Base-by-base conservation (phyloP, 2,329 filamentous ascomycete species). In the Elsinoe necatrix region DNA sequence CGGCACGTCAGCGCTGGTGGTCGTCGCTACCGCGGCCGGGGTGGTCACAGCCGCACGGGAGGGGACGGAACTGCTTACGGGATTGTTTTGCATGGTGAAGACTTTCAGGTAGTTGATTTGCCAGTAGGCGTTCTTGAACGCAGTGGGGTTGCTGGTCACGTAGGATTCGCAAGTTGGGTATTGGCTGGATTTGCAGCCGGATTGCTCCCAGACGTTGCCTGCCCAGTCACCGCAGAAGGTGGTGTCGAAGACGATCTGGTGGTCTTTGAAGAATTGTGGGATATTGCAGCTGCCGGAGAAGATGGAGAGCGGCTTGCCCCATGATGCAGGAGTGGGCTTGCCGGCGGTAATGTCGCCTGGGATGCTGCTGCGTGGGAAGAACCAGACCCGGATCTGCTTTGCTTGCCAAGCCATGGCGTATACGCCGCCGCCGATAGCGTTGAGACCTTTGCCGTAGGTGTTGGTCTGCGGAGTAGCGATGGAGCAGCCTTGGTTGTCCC, bases 281-380 rank as follows among this genome's bases (percentile, higher is more conserved):
- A 91, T 82, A 64, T 86, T 70, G 70, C 87, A 92, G 61, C 73
- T 74, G 1, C 80, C 77, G 68, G 29, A 72, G 69, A 88, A 89
- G 57, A 86, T 82, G 0, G 84, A 82, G 3, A 81, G 62, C 0
- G 85, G 81, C 1, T 69, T 74, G 21, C 83, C 84, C 83, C 85
- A 89, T 5, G 71, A 71, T 45, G 75, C 77, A 0, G 85, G 82
- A 61, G 85, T 75, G 0, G 85, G 86, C 0, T 60, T 64, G 35
- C 61, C 61, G 25, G 61, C 63, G 57, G 72, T 67, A 60, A 86
- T 77, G 62, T 69, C 68, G 2, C 57, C 42, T 0, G 71, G 70
- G 37, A 66, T 65, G 23, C 62, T 58, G 35, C 69, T 68, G 34
- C 67, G 66, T 3, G 68, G 65, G 64, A 71, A 72, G 64, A 71